Percentiles rank a stretch among this genome's conserved stretches.
Conservation (phyloP, 768 basidiomycete genomes). For the Psilocybe subaeruginosa region DNA sequence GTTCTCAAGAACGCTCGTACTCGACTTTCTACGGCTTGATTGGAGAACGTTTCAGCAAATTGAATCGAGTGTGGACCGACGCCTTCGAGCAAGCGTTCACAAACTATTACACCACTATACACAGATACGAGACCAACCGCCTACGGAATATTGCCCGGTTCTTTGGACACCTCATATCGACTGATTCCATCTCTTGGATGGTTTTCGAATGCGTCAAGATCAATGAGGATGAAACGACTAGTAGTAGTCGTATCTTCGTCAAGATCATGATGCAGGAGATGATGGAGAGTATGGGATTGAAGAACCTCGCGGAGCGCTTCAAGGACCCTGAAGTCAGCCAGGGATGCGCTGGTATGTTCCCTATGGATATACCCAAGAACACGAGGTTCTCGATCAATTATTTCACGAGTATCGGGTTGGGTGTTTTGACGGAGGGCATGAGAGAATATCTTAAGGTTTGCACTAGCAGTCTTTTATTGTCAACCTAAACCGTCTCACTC, state of each 20-base stretch:
- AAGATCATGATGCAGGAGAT: constrained; percentile 97
- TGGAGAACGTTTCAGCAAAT: constrained; percentile 94
- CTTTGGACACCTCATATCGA: constrained; percentile 90
- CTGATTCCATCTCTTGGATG: constrained; percentile 89
- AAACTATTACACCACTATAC: constrained; percentile 94
- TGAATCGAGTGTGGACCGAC: constrained; percentile 94
- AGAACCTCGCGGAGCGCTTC: constrained; percentile 85
- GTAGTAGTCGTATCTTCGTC: constrained; percentile 93
- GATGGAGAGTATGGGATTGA: constrained; percentile 92
- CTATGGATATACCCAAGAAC: constrained; percentile 94
- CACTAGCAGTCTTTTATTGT: constrained; percentile 14
- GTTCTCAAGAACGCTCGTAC: constrained; percentile 98
- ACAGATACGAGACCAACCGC: constrained; percentile 98
- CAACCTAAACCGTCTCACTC: constrained; percentile 3
- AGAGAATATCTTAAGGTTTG: constrained; percentile 90
- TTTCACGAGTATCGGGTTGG: constrained; percentile 93
- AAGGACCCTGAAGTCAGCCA: constrained; percentile 81
- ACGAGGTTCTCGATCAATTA: constrained; percentile 98
- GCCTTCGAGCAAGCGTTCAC: constrained; percentile 84
- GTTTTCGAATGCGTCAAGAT: constrained; percentile 84
- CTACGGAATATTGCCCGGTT: constrained; percentile 96
- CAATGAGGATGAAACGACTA: constrained; percentile 98
- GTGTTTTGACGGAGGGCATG: constrained; percentile 93
- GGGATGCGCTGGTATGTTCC: constrained; percentile 87
- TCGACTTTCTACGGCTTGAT: constrained; percentile 96